Base-by-base conservation (phyloP, 805 yeast species). In the Candida sanyiensis region DNA sequence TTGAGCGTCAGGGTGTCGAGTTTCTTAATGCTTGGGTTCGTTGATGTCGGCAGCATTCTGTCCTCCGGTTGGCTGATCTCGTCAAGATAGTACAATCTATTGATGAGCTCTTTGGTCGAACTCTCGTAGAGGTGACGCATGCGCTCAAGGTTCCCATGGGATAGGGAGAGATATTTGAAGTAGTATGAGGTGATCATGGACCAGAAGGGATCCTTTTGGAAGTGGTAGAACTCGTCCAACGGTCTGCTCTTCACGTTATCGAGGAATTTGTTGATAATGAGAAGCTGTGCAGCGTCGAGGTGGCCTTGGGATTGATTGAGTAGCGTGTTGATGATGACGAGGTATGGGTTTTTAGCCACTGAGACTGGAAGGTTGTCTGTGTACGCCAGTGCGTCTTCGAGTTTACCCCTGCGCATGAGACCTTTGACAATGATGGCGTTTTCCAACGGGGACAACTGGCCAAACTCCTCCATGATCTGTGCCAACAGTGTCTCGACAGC, bases 381-480 rank as follows among this genome's bases (percentile, higher is more conserved):
- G 10, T 31, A 40, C 3, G 25, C 31, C 11, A 45, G 28, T 3
- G 44, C 42, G 12, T 39, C 27, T 15, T 39, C n/a, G 9, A 37
- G 11, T 15, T 41, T 31, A n/a, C 47, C 44, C 21, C 27, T 41
- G 15, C 42, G 33, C 22, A 51, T 15, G 7, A 52, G 27, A 6
- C 53, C 47, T 13, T 42, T 39, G 3, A 48, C 47, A 24, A 52
- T 42, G 7, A 48, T 44, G 11, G 46, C 35, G 28, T 52, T 48
- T 32, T 52, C 57, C 13, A 32, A 20, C 5, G 40, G 24, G 10
- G 38, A 32, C 38, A 52, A 24, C 3, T 17, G 21, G 4, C 50
- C 53, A 20, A 37, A 47, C 3, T 33, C 28, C 5, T 38, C 39
- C 20, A 51, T 11, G 2, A 46, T 47, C 37, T 53, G 50, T 7